These are phyloP conservation scores for Cryphonectria carpinicola DNA, from an alignment of 2,329 filamentous ascomycete genomes.

Conservation along the genomic window DNA sequence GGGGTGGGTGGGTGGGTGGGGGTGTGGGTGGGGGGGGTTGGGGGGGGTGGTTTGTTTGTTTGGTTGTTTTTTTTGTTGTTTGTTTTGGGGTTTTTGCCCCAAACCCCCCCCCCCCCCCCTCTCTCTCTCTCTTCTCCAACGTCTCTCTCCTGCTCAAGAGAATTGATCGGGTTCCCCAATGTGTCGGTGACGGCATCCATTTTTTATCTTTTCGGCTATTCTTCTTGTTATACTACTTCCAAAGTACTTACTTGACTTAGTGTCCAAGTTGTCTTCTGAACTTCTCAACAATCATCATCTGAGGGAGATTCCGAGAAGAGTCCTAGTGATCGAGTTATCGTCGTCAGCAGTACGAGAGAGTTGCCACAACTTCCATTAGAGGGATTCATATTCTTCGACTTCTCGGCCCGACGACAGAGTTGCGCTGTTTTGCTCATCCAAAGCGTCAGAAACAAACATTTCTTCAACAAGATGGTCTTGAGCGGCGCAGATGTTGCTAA, in stretches of 20 bases:
- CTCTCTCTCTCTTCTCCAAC: neutral
- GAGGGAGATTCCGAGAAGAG: neutral
- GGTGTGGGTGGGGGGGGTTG: too few species aligned
- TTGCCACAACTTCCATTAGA: neutral
- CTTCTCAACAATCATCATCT: neutral
- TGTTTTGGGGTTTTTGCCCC: too few species aligned
- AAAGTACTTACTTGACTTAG: neutral
- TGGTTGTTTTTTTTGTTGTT: too few species aligned
- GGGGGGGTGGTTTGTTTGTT: too few species aligned
- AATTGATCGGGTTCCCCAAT: neutral
- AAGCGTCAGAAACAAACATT: neutral
- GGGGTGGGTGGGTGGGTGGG: too few species aligned
- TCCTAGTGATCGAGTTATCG: neutral
- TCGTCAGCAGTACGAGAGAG: neutral
- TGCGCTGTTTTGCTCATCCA: neutral
- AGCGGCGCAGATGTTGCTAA: conserved; percentile 61
- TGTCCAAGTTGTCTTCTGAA: neutral
- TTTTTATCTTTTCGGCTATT: conserved; percentile 8
- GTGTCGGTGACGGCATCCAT: conserved; percentile 22
- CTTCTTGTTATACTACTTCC: neutral
- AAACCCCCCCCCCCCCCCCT: too few species aligned
- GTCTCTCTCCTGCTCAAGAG: neutral
- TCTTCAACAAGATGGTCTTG: conserved; percentile 45
- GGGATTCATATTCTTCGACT: neutral
- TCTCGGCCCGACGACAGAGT: neutral